These are phyloP conservation scores for Eucalyptus victrix DNA, from an alignment of 345 rosid species.

Conservation along the genomic window DNA sequence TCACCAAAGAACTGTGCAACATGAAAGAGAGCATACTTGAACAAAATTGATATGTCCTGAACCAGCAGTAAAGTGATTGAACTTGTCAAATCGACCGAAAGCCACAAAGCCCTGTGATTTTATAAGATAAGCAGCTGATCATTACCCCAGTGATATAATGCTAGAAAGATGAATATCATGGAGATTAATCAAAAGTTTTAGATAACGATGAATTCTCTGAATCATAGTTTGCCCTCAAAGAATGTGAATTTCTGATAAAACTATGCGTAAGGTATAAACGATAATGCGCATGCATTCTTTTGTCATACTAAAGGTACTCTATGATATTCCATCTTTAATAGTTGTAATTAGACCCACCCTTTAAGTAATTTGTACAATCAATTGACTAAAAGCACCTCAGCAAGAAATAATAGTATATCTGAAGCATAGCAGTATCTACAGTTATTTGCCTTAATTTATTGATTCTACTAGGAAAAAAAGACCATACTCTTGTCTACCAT, in stretches of 20 bases:
- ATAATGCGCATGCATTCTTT: neutral
- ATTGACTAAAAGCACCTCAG: neutral
- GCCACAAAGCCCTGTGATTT: slow-evolving; percentile 77
- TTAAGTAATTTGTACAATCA: neutral
- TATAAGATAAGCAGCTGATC: neutral
- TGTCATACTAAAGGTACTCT: neutral
- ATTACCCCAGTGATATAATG: neutral
- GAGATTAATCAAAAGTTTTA: neutral
- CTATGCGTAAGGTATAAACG: neutral
- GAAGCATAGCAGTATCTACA: neutral
- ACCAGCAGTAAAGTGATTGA: slow-evolving; percentile 54
- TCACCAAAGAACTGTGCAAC: neutral
- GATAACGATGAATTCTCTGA: neutral
- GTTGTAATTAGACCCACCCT: neutral
- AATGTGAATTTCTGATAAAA: neutral
- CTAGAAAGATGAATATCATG: neutral
- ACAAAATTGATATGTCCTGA: slow-evolving; percentile 50
- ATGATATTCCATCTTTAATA: neutral
- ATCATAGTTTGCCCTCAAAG: neutral
- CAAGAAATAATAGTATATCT: neutral
- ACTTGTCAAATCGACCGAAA: slow-evolving; percentile 62
- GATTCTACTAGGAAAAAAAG: neutral
- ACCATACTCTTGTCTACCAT: neutral
- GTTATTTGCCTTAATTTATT: neutral
- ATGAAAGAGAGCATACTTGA: slow-evolving; percentile 37